phyloP scores from a whole-genome alignment of 768 basidiomycete genomes.

The Trametes sanguinea region DNA sequence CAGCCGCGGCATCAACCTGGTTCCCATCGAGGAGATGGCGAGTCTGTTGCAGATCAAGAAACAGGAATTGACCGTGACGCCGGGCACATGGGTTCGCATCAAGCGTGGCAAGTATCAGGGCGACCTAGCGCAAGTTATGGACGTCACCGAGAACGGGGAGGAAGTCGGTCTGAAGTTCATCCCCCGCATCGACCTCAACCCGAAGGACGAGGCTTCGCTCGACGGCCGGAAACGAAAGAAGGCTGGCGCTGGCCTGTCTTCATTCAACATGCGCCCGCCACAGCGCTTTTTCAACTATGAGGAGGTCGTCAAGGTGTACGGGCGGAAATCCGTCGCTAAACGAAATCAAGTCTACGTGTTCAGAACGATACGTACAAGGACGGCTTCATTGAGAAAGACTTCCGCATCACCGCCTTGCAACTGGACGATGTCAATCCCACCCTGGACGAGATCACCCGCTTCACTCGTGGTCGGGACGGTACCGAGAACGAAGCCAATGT shows the following conservation, averaged over 20 bases:
- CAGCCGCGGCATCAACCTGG: slow-evolving; percentile 77
- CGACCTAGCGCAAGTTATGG: slow-evolving; percentile 94
- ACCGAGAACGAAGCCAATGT: slow-evolving; percentile 68
- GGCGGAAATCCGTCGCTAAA: slow-evolving; percentile 72
- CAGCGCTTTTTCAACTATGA: slow-evolving; percentile 94
- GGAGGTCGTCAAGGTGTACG: slow-evolving; percentile 86
- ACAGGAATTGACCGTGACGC: slow-evolving; percentile 80
- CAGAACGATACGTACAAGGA: slow-evolving; percentile 92
- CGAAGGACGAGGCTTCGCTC: slow-evolving; percentile 72
- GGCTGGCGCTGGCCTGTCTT: slow-evolving; percentile 44
- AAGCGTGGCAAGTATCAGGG: slow-evolving; percentile 92
- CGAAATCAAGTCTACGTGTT: slow-evolving; percentile 81
- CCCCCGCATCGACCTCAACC: slow-evolving; percentile 96
- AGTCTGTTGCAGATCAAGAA: slow-evolving; percentile 94
- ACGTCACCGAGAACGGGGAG: slow-evolving; percentile 91
- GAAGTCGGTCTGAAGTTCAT: slow-evolving; percentile 92
- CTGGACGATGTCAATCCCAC: slow-evolving; percentile 93
- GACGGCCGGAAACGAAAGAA: slow-evolving; percentile 83
- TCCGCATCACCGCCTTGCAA: slow-evolving; percentile 75
- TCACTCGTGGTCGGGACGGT: slow-evolving; percentile 75
- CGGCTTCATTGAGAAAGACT: slow-evolving; percentile 96
- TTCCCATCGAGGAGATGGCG: slow-evolving; percentile 98
- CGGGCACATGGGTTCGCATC: slow-evolving; percentile 94
- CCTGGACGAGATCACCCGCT: slow-evolving; percentile 93
- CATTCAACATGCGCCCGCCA: slow-evolving; percentile 73